A percentile compares a stretch with the other conserved stretches of the same genome.
Conservation (phyloP, 768 basidiomycete genomes). For the Hemileccinum rubropunctum region DNA sequence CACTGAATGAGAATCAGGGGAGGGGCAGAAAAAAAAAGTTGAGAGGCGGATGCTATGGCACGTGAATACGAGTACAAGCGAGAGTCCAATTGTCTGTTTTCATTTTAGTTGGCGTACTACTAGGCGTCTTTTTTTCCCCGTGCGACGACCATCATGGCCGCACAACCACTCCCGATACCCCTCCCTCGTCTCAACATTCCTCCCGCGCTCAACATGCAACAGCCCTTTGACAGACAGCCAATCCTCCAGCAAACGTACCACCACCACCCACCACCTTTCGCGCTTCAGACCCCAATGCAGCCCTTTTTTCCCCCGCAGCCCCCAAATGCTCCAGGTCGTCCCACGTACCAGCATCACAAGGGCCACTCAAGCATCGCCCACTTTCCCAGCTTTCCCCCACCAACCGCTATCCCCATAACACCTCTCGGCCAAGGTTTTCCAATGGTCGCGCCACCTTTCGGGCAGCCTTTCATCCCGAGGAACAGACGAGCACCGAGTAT, state of each 20-base stretch:
- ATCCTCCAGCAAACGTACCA: constrained; percentile 60
- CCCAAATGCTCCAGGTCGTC: constrained; percentile 50
- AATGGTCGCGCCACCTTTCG: constrained; percentile 43
- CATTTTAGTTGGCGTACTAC: background rate
- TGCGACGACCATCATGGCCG: constrained; percentile 17
- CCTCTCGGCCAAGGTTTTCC: constrained; percentile 60
- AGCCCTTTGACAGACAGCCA: constrained; percentile 48
- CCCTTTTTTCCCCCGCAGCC: constrained; percentile 55
- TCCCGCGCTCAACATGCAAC: constrained; percentile 52
- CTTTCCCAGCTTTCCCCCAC: constrained; percentile 59
- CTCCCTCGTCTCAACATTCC: constrained; percentile 58
- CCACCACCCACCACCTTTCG: constrained; percentile 39
- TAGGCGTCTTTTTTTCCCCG: background rate
- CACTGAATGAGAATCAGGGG: too few species aligned
- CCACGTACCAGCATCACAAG: constrained; percentile 49
- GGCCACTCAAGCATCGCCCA: constrained; percentile 61
- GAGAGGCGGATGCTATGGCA: constrained; percentile 5
- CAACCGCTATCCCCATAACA: constrained; percentile 53
- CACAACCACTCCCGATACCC: constrained; percentile 29
- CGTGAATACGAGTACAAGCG: constrained; percentile 16
- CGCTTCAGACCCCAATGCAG: constrained; percentile 75
- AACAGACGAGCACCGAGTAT: constrained; percentile 63
- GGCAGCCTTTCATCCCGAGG: constrained; percentile 55
- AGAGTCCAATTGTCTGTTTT: constrained; percentile 3
- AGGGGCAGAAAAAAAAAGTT: too few species aligned